These are phyloP conservation scores for Cetradonia linearis DNA, from an alignment of 495 filamentous ascomycete species.

Conservation along the genomic window DNA sequence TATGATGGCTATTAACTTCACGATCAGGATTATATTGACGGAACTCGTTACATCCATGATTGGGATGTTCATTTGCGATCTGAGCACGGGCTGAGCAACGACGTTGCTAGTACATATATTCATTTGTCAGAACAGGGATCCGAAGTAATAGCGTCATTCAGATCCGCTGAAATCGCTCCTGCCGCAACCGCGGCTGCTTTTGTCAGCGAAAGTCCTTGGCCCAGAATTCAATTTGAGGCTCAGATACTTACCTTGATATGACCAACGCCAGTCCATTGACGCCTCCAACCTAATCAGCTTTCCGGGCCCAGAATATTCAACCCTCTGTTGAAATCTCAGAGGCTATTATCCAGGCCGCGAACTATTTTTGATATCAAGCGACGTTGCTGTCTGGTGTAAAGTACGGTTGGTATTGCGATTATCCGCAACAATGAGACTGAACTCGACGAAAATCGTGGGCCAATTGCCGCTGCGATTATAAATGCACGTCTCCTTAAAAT, in stretches of 20 bases:
- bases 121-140: slow-evolving; percentile 7
- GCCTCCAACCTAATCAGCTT: slow-evolving; percentile 37
- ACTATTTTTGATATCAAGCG: slow-evolving; percentile 48
- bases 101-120: too few species aligned
- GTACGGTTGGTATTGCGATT: slow-evolving; percentile 33
- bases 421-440: slow-evolving; percentile 41
- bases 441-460: slow-evolving; percentile 49
- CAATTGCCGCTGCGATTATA: slow-evolving; percentile 38
- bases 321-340: slow-evolving; percentile 52
- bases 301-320: slow-evolving; percentile 60
- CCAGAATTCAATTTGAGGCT: not conserved
- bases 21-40: too few species aligned
- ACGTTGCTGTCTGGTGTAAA: slow-evolving; percentile 38
- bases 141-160: slow-evolving; percentile 5
- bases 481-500: slow-evolving; percentile 41
- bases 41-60: too few species aligned
- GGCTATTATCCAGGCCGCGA: slow-evolving; percentile 46
- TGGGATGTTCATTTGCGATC: too few species aligned
- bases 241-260: slow-evolving; percentile 36
- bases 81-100: too few species aligned
- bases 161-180: not conserved
- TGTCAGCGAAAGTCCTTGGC: not conserved
- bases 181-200: slow-evolving; percentile 3
- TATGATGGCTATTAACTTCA: too few species aligned
- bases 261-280: slow-evolving; percentile 44